These are phyloP conservation scores for Pleoardoris graminearum DNA, from an alignment of 2,329 filamentous ascomycete species.

Conservation along the genomic window DNA sequence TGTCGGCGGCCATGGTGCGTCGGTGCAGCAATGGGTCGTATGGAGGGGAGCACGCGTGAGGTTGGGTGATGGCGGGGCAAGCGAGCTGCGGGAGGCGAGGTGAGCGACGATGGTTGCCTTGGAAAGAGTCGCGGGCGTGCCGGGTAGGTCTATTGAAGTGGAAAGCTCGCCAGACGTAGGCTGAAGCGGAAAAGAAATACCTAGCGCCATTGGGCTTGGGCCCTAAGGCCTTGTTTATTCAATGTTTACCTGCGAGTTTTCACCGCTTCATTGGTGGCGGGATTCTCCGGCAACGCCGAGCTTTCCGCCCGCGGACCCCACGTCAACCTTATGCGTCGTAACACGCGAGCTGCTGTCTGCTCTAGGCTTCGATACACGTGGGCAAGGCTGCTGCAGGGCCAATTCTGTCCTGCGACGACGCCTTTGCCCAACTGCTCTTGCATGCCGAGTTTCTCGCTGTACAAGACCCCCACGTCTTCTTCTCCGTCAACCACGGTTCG, in stretches of 20 bases:
- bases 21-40: constrained; percentile 28
- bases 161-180: background rate
- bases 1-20: constrained; percentile 35
- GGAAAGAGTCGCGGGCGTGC: background rate
- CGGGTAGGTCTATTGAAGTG: background rate
- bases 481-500: no score
- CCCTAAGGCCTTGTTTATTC: constrained; percentile 5
- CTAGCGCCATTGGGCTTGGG: constrained; percentile 2
- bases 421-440: no score
- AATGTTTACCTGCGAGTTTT: constrained; percentile 4
- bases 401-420: no score
- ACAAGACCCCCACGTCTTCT: no score
- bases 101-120: background rate
- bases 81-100: background rate
- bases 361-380: no score
- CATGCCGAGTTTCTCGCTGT: no score
- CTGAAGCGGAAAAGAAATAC: constrained; percentile 1
- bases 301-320: background rate
- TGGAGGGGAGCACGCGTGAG: constrained; percentile 15
- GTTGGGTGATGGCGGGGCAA: constrained; percentile 7
- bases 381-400: no score
- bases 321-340: no score
- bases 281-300: constrained; percentile 2
- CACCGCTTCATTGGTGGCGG: constrained; percentile 1
- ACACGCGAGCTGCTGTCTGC: background rate